Evolutionary conservation across 108 stramenopile species (phyloP).

Genomic region (Cyclostephanos invisitatus): DNA sequence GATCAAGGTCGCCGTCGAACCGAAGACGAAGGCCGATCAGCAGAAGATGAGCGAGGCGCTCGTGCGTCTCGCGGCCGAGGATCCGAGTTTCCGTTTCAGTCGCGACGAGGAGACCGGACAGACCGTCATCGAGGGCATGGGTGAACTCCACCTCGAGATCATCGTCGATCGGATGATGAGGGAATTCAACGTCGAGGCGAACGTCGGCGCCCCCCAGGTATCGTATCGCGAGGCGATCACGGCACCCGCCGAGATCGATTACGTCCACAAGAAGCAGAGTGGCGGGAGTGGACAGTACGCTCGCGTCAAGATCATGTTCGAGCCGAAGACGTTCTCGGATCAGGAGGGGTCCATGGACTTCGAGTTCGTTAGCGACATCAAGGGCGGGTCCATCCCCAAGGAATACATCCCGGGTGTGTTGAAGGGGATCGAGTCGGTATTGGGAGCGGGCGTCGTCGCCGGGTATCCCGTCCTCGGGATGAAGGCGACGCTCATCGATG

Average conservation of each 20-base stretch:
- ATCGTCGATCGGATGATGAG: slow-evolving; percentile 99
- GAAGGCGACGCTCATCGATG: slow-evolving; percentile 91
- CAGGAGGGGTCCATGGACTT: slow-evolving; percentile 92
- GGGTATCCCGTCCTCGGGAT: slow-evolving; percentile 96
- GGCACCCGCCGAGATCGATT: slow-evolving; percentile 88
- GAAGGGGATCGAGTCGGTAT: slow-evolving; percentile 97
- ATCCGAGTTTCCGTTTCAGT: slow-evolving; percentile 95
- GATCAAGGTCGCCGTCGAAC: slow-evolving; percentile 97
- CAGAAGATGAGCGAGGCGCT: slow-evolving; percentile 96
- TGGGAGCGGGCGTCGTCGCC: slow-evolving; percentile 91
- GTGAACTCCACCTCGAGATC: slow-evolving; percentile 99
- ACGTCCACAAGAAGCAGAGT: slow-evolving; percentile 99
- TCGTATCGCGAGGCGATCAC: slow-evolving; percentile 99
- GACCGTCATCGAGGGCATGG: slow-evolving; percentile 99
- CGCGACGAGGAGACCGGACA: slow-evolving; percentile 98
- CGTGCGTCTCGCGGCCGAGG: slow-evolving; percentile 93
- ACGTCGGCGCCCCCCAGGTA: slow-evolving; percentile 90
- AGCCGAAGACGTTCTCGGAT: slow-evolving; percentile 87
- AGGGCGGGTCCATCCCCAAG: slow-evolving; percentile 96
- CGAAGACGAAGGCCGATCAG: slow-evolving; percentile 92
- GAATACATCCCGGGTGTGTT: slow-evolving; percentile 98
- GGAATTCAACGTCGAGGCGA: slow-evolving; percentile 96
- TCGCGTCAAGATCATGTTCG: slow-evolving; percentile 93
- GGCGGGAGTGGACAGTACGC: slow-evolving; percentile 98
- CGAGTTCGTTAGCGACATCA: slow-evolving; percentile 94